Base-by-base conservation (phyloP, 2,329 filamentous ascomycete species). In the Ceratocystis harringtonii region DNA sequence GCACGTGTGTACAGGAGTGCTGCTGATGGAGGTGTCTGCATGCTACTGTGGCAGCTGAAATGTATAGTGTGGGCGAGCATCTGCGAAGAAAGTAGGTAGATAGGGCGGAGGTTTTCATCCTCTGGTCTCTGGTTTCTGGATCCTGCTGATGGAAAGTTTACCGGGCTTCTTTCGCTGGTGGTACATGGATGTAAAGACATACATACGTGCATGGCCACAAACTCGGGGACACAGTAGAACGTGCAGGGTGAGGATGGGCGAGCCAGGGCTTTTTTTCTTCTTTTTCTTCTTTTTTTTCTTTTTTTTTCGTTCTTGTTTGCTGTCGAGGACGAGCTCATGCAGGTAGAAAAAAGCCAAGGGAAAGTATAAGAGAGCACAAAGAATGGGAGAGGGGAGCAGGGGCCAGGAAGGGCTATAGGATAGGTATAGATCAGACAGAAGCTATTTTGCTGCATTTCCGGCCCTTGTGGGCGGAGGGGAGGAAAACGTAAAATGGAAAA, bases 1-100 rank as follows among this genome's bases (percentile, higher is more conserved):
- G 32, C 32, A 50, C 28, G 50, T 22, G 50, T 55, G 10, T 25
- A 55, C n/a, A 22, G 50, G 12, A 10, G n/a, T 22, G 10, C 19
- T 19, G 10, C 19, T 22, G 25, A n/a, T 12, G 22, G 50, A 10
- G 7, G 19, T 22, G 10, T 25, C 50, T 55, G 50, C 50, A 55
- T n/a, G 50, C 50, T 55, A 22, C 50, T 55, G 50, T 55, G 50
- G 50, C 50, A 55, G 50, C 50, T 55, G 50, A 55, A 22, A 55
- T 12, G 25, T 19, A 48, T 19, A 22, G 25, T 12, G 25, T 19
- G n/a, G 15, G 44, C 44, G n/a, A 17, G 44, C 44, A 48, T 19
- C 15, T 19, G n/a, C 44, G 44, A 17, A 48, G 44, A 19, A 48
- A 19, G n/a, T 1, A 48, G 44, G 32, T 36, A 36, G 32, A 36